A percentile compares a stretch with the other conserved stretches of the same genome.
phyloP scores from a whole-genome alignment of 495 filamentous ascomycete genomes.

The Viridothelium virens region DNA sequence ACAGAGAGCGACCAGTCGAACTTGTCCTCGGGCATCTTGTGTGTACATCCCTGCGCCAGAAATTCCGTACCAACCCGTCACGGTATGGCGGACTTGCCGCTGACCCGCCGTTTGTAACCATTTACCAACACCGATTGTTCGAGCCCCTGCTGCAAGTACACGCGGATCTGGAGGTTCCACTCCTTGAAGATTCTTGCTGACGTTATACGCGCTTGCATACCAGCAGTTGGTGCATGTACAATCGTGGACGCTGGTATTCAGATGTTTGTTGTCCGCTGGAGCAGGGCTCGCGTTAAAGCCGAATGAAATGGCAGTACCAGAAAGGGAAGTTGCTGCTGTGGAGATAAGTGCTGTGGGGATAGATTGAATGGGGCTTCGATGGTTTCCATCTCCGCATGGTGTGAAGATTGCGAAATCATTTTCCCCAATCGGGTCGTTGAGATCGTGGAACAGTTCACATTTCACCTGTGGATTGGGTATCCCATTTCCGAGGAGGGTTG shows the following conservation, averaged over 20 bases:
- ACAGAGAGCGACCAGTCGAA: constrained; percentile 1
- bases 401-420: background rate
- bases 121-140: background rate
- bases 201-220: background rate
- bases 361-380: background rate
- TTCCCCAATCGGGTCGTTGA: background rate
- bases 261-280: background rate
- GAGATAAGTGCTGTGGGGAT: background rate
- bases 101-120: background rate
- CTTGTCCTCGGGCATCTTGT: background rate
- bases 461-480: background rate
- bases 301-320: background rate
- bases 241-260: background rate
- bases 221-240: background rate
- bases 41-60: constrained; percentile 4
- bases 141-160: background rate
- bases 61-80: background rate
- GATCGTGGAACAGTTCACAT: background rate
- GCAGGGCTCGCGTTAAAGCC: background rate
- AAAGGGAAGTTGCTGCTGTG: background rate
- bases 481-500: background rate
- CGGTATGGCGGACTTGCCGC: background rate
- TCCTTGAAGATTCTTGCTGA: background rate
- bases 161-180: background rate
- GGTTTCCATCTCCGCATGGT: background rate